Base-by-base conservation (phyloP, 495 filamentous ascomycete species). In the Penicillium parvum region DNA sequence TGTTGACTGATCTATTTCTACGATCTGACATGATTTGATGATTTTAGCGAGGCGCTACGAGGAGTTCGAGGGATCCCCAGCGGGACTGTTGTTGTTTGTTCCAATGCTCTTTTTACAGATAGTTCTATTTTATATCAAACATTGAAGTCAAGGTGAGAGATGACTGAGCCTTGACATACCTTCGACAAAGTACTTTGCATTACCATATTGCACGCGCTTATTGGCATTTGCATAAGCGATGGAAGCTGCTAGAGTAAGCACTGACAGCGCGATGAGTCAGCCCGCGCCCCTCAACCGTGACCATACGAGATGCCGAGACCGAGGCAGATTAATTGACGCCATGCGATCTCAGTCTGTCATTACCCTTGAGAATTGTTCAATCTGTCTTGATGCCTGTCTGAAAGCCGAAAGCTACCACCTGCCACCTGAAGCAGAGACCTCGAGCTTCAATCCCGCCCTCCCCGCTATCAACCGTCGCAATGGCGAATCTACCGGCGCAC, bases 401-500 rank as follows among this genome's bases (percentile, higher is more conserved):
- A n/a, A n/a, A n/a, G n/a, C n/a, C n/a, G n/a, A n/a, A n/a, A n/a
- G n/a, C n/a, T n/a, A n/a, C n/a, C n/a, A n/a, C n/a, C n/a, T 23
- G 32, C 27, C 17, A 28, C 26, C 12, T 38, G 35, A 29, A 33
- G 19, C 20, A 10, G 22, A 29, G 22, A n/a, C 14, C 18, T 20
- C 14, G 21, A 15, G 17, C 23, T 28, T 22, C 27, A 16, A 17
- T 32, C 28, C 30, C 22, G 14, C 45, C 37, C 37, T 41, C 46
- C 23, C 36, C 50, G 37, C 39, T 19, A 37, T 34, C 40, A 14
- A 50, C 45, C 35, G 47, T 45, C 65, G 54, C 58, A 49, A 76
- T 76, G 73, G 62, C 71, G 44, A 63, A 75, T 40, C 51, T 77
- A 45, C 72, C 73, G 11, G 70, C 73, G 20, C 73, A 77, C 50